Percentiles rank a stretch among this genome's conserved stretches.
phyloP scores from a whole-genome alignment of 192 early-diverging fungal genomes.

The Dispira simplex region DNA sequence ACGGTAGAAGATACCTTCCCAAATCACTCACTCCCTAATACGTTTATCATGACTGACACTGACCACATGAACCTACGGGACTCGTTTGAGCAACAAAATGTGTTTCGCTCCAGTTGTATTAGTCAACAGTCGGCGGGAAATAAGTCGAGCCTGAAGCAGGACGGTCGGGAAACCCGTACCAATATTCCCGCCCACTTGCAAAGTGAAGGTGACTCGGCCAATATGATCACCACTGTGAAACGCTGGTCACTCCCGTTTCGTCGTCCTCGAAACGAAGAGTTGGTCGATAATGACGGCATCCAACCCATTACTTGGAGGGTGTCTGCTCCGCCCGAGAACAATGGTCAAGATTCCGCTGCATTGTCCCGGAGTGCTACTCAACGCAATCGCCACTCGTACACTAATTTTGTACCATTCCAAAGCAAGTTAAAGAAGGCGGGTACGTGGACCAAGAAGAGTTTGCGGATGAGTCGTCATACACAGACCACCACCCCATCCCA shows the following conservation, averaged over 20 bases:
- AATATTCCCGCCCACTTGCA: not conserved
- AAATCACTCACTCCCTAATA: too few species aligned
- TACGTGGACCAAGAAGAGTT: constrained; percentile 4
- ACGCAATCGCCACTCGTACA: constrained; percentile 4
- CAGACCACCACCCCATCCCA: too few species aligned
- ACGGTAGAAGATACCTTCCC: too few species aligned
- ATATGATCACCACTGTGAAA: not conserved
- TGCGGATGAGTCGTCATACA: not conserved
- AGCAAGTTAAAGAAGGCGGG: constrained; percentile 4
- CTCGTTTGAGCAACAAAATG: constrained; percentile 11
- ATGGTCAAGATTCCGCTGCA: not conserved
- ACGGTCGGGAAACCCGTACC: not conserved
- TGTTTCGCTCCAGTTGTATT: constrained; percentile 12
- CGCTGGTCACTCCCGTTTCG: constrained; percentile 12
- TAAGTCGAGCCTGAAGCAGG: too few species aligned
- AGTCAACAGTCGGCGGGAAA: not conserved
- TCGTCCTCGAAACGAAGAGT: not conserved
- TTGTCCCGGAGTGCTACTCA: not conserved
- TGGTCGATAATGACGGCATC: not conserved
- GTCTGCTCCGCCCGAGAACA: not conserved
- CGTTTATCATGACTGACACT: too few species aligned
- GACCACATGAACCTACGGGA: not conserved
- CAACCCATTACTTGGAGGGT: not conserved
- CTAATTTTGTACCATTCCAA: constrained; percentile 1
- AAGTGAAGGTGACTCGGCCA: not conserved